Percentiles rank a stretch among this genome's conserved stretches.
Evolutionary conservation across 2,329 filamentous ascomycete species (phyloP).

Genomic region (Fusarium sacchari): DNA sequence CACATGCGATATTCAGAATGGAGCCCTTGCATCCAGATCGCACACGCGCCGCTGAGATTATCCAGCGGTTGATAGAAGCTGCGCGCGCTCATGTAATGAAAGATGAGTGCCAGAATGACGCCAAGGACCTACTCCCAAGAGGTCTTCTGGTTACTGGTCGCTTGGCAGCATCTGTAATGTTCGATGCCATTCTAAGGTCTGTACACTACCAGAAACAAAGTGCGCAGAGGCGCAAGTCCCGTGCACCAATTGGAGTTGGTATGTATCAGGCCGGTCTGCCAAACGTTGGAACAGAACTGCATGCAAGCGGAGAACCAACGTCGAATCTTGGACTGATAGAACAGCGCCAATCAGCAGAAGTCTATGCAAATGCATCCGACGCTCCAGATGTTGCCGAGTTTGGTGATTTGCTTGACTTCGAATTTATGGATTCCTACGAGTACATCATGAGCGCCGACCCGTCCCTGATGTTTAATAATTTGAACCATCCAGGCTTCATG

Average conservation of each 20-base stretch:
- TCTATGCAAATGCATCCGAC: too few species aligned
- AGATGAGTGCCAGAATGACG: rapidly evolving
- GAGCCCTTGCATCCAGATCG: not conserved
- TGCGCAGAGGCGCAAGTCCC: too few species aligned
- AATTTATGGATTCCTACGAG: not conserved
- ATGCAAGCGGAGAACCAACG: rapidly evolving
- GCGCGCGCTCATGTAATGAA: too few species aligned
- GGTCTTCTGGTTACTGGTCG: not conserved
- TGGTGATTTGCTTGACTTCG: not conserved
- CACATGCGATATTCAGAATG: not conserved
- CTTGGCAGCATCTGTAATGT: not conserved
- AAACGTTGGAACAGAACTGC: rapidly evolving
- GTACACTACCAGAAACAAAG: not conserved
- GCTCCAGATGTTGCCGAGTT: rapidly evolving
- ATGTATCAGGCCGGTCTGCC: rapidly evolving
- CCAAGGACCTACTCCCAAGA: not conserved
- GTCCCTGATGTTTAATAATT: not conserved
- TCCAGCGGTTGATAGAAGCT: not conserved
- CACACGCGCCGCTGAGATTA: not conserved
- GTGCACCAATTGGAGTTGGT: rapidly evolving
- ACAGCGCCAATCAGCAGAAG: rapidly evolving
- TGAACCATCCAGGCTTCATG: too few species aligned
- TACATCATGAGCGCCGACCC: not conserved
- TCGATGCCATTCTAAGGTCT: not conserved
- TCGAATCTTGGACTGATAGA: rapidly evolving